Conservation (phyloP, 371 early-diverging fungal species). For the Dichotomocladium elegans region DNA sequence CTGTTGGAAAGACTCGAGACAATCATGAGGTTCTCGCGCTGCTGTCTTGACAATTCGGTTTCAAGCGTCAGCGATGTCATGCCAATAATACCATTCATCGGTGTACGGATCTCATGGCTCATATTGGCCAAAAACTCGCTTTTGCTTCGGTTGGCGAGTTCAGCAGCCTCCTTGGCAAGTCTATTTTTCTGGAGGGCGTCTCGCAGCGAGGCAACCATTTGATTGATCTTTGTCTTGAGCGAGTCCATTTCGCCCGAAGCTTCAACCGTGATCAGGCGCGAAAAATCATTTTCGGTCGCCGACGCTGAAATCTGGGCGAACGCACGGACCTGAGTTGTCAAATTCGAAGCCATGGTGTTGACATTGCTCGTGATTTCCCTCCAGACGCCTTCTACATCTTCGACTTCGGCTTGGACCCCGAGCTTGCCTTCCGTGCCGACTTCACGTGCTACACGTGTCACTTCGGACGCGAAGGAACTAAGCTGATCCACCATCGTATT, state of each 20-base stretch:
- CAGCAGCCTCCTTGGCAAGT: constrained; percentile 64
- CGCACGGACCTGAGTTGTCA: constrained; percentile 44
- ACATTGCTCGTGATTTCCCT: constrained; percentile 40
- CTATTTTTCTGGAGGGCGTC: constrained; percentile 63
- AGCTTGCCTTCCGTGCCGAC: constrained; percentile 41
- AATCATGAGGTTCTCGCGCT: constrained; percentile 66
- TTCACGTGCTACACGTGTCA: too few species aligned
- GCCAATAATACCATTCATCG: constrained; percentile 59
- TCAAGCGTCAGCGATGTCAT: constrained; percentile 58
- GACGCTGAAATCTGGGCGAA: constrained; percentile 53
- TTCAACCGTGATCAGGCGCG: constrained; percentile 59
- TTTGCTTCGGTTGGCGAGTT: constrained; percentile 67
- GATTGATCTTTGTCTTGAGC: constrained; percentile 64
- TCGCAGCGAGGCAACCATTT: constrained; percentile 59
- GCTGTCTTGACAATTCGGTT: constrained; percentile 63
- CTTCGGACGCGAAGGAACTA: constrained; percentile 27
- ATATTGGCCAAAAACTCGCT: constrained; percentile 65
- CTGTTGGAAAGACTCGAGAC: constrained; percentile 60
- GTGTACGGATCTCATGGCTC: constrained; percentile 64
- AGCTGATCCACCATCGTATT: constrained; percentile 44
- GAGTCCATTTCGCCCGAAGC: constrained; percentile 70
- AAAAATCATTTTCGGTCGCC: constrained; percentile 58
- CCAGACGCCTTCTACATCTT: constrained; percentile 44
- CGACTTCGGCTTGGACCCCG: constrained; percentile 25
- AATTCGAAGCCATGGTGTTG: constrained; percentile 36